Conservation (phyloP, 2,329 filamentous ascomycete genomes). For the Paecilomyces sp. region DNA sequence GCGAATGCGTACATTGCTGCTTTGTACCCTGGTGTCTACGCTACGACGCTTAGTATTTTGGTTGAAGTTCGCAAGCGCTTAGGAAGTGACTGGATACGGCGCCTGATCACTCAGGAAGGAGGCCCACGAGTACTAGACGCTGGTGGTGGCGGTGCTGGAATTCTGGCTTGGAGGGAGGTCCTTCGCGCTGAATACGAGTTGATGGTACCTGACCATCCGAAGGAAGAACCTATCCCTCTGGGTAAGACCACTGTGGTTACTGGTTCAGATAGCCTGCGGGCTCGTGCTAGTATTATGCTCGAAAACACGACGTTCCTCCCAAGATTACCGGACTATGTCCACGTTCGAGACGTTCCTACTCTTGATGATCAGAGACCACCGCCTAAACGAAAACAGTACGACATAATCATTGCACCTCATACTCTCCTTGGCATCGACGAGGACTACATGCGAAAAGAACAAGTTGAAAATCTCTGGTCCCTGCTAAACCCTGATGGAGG, state of each 20-base stretch:
- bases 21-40: slow-evolving; percentile 56
- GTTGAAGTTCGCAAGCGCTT: slow-evolving; percentile 55
- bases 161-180: slow-evolving; percentile 62
- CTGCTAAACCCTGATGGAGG: slow-evolving; percentile 78
- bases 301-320: slow-evolving; percentile 89
- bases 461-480: slow-evolving; percentile 84
- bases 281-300: slow-evolving; percentile 68
- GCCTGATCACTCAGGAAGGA: slow-evolving; percentile 48
- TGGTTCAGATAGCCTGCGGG: slow-evolving; percentile 65
- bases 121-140: slow-evolving; percentile 55
- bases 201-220: slow-evolving; percentile 43
- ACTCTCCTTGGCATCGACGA: slow-evolving; percentile 69
- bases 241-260: slow-evolving; percentile 77
- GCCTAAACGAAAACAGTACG: slow-evolving; percentile 67
- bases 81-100: slow-evolving; percentile 52
- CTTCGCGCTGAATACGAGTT: slow-evolving; percentile 73
- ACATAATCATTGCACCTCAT: slow-evolving; percentile 86
- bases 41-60: slow-evolving; percentile 48
- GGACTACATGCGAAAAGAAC: slow-evolving; percentile 66
- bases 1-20: slow-evolving; percentile 53
- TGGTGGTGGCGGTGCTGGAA: slow-evolving; percentile 54
- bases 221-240: slow-evolving; percentile 34
- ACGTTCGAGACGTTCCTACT: slow-evolving; percentile 50
- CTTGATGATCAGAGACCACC: slow-evolving; percentile 51
- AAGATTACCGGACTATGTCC: slow-evolving; percentile 78